Evolutionary conservation across 176 grass and related monocot species (phyloP).

Genomic region (Ananas comosus): DNA sequence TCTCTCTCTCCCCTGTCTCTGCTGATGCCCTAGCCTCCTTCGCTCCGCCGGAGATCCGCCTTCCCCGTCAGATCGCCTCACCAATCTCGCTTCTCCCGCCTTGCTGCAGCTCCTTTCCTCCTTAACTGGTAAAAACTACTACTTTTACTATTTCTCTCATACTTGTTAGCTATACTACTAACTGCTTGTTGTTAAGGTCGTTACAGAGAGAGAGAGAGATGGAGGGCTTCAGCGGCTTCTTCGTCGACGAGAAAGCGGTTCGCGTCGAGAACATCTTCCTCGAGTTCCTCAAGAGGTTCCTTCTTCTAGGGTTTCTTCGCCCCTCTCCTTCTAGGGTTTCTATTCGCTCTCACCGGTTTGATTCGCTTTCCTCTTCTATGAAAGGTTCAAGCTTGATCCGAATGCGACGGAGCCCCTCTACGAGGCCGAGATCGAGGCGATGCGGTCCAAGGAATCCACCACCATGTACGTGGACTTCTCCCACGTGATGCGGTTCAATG

Average conservation of each 20-base stretch:
- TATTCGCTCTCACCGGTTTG: not conserved
- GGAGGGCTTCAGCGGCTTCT: conserved; percentile 84
- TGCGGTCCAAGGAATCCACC: conserved; percentile 71
- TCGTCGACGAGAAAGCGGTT: conserved; percentile 88
- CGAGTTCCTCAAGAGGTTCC: conserved; percentile 86
- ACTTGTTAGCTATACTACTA: too few species aligned
- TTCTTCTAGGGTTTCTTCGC: not conserved
- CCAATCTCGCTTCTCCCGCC: too few species aligned
- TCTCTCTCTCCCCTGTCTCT: too few species aligned
- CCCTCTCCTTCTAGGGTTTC: not conserved
- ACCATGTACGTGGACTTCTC: conserved; percentile 92
- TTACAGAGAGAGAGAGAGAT: conserved; percentile 29
- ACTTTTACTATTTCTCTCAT: too few species aligned
- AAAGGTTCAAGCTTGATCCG: conserved; percentile 56
- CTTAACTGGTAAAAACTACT: too few species aligned
- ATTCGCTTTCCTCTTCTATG: not conserved
- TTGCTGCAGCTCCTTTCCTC: too few species aligned
- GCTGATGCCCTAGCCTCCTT: too few species aligned
- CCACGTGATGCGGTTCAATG: conserved; percentile 96
- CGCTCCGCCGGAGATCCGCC: too few species aligned
- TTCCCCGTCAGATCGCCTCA: too few species aligned
- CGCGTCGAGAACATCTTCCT: conserved; percentile 97
- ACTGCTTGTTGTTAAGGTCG: too few species aligned
- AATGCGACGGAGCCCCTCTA: conserved; percentile 69
- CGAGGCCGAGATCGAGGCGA: conserved; percentile 72